Evolutionary conservation across 306 rosid genomes (phyloP), one percentile per base, ranked within the genome.

Genomic region (Castanea sativa): DNA sequence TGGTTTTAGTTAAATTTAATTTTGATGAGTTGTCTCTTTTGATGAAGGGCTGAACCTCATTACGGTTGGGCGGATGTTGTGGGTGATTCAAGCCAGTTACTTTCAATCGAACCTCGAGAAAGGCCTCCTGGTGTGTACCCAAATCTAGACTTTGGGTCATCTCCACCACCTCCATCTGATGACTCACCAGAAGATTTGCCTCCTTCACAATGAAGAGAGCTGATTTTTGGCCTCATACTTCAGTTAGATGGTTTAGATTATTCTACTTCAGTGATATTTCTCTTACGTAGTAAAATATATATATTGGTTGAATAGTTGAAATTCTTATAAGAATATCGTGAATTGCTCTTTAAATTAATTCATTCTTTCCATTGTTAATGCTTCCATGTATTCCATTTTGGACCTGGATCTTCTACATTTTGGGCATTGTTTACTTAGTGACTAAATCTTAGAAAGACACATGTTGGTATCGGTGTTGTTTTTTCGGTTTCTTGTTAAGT

Each of bases 21-120:
- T 76, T 69, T 76, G 81, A 71, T 64, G 52, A 16, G 64, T 8
- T n/a, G 38, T 80, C 6, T 61, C 27, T 55, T 63, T 73, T 55
- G 57, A 70, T 85, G 72, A 74, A 95, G 99, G 94, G 95, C 98
- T 5, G 97, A 91, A 73, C 99, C 99, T 75, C 98, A 95, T 79
- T 91, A 92, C 74, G 98, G 99, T 82, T 95, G 98, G 99, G 97
- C 97, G 8, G 99, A 95, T 79, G 97, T 91, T 1, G 97, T 95
- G 72, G 98, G 98, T 4, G 92, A 95, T 83, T 95, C 99, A 19
- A 90, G 85, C 82, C 99, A 89, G 71, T 85, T 95, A 72, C 92
- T 95, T 76, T 95, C 98, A 18, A 95, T 95, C n/a, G 53, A 89
- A 75, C 91, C 94, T 73, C 91, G 71, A 20, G 94, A 88, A 86